Base-by-base conservation (phyloP, 805 yeast genomes). In the Candida maesae region DNA sequence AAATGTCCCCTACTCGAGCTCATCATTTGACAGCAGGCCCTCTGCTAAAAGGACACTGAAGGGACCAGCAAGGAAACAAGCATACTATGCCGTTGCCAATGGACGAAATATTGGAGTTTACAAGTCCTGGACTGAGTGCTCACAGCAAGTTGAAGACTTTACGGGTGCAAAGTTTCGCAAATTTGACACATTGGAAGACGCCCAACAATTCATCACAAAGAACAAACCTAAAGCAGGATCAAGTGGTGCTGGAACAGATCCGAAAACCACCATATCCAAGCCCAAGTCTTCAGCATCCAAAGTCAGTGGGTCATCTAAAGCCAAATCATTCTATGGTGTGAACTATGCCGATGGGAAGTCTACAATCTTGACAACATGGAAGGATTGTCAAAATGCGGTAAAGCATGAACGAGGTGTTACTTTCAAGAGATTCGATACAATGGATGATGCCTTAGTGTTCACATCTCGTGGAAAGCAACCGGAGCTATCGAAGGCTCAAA, bases 101-200 rank as follows among this genome's bases (percentile, higher is more conserved):
- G 86, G 87, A 2, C 62, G 13, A 13, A 42, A 41, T 1, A 53
- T 63, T 2, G 95, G 95, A 1, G 65, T 87, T 1, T 87, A 63
- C 57, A 50, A 40, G 6, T 60, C 58, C 19, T 88, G 96, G 96
- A 54, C 57, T 2, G 74, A 70, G 3, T 78, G 83, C 45, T 63
- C 71, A 39, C 42, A 48, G 0, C 73, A 76, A 33, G 82, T 79
- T 1, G 51, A 52, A 6, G 86, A 89, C 1, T 35, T n/a, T n/a
- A 20, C 17, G 7, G 49, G 49, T 40, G 50, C 54, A 44, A 60
- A 17, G 8, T 74, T 47, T n/a, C n/a, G n/a, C n/a, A n/a, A n/a
- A n/a, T n/a, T n/a, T n/a, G n/a, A n/a, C n/a, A n/a, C n/a, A n/a
- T n/a, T n/a, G n/a, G n/a, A n/a, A n/a, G n/a, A n/a, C n/a, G n/a